Conservation (phyloP, 495 filamentous ascomycete genomes). For the Xylaria acuta region DNA sequence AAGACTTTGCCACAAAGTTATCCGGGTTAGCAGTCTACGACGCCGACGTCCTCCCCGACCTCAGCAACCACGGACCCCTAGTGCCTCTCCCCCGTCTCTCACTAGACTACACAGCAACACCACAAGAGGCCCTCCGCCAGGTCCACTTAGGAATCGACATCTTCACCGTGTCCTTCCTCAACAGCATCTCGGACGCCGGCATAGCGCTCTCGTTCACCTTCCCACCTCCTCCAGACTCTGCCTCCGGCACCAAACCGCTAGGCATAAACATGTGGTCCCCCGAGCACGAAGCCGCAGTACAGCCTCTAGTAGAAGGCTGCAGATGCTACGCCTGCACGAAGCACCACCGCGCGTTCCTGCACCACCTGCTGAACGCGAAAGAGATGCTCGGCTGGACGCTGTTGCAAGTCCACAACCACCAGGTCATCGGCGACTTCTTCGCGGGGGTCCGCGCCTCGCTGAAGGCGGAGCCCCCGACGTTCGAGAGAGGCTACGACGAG, state of each 20-base stretch:
- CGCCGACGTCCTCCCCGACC: constrained; percentile 67
- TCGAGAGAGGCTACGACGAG: constrained; percentile 60
- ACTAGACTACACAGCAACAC: constrained; percentile 68
- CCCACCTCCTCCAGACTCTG: constrained; percentile 46
- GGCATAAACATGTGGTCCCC: constrained; percentile 77
- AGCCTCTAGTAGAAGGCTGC: constrained; percentile 67
- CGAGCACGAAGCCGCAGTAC: constrained; percentile 61
- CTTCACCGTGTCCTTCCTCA: constrained; percentile 76
- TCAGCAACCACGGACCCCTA: constrained; percentile 61
- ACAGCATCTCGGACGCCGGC: constrained; percentile 78
- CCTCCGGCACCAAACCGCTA: constrained; percentile 52
- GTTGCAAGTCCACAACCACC: constrained; percentile 88
- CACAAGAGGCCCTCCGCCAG: constrained; percentile 76
- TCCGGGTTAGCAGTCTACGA: constrained; percentile 86
- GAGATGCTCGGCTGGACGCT: constrained; percentile 98
- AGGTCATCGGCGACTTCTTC: constrained; percentile 77
- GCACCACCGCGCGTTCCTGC: constrained; percentile 86
- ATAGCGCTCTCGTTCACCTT: constrained; percentile 85
- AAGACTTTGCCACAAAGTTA: constrained; percentile 57
- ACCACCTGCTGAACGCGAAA: constrained; percentile 83
- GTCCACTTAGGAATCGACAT: constrained; percentile 79
- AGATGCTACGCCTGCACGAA: constrained; percentile 81
- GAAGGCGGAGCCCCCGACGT: constrained; percentile 65
- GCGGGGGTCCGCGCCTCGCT: constrained; percentile 60
- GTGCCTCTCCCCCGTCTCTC: constrained; percentile 72